Percentiles rank a stretch among this genome's conserved stretches.
Conservation (phyloP, 306 rosid genomes). For the barrel medic (Medicago truncatula) region MtrunA17r5.0-ANR NC_053049.1:46856001-46856500, state of each 20-base stretch:
- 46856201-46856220: neutral
- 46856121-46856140: slow-evolving; percentile 73
- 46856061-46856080: slow-evolving; percentile 97
- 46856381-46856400: slow-evolving; percentile 98
- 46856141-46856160: slow-evolving; percentile 35
- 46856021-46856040: slow-evolving; percentile 89
- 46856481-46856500: slow-evolving; percentile 96
- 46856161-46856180: slow-evolving; percentile 30
- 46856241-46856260: slow-evolving; percentile 29
- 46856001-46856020: slow-evolving; percentile 37
- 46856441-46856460: slow-evolving; percentile 97
- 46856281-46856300: slow-evolving; percentile 34
- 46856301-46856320: slow-evolving; percentile 24
- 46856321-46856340: slow-evolving; percentile 36
- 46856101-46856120: slow-evolving; percentile 98
- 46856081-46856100: slow-evolving; percentile 99
- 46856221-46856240: slow-evolving; percentile 29
- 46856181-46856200: slow-evolving; percentile 29
- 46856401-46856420: slow-evolving; percentile 92
- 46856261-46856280: slow-evolving; percentile 11
- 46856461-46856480: slow-evolving; percentile 93
- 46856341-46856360: slow-evolving; percentile 43
- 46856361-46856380: slow-evolving; percentile 44
- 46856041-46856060: slow-evolving; percentile 96
- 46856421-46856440: slow-evolving; percentile 99